A percentile compares a stretch with the other conserved stretches of the same genome.
These are phyloP conservation scores for Pyricularia sp. DNA, from an alignment of 2,329 filamentous ascomycete species.

Conservation along the genomic window DNA sequence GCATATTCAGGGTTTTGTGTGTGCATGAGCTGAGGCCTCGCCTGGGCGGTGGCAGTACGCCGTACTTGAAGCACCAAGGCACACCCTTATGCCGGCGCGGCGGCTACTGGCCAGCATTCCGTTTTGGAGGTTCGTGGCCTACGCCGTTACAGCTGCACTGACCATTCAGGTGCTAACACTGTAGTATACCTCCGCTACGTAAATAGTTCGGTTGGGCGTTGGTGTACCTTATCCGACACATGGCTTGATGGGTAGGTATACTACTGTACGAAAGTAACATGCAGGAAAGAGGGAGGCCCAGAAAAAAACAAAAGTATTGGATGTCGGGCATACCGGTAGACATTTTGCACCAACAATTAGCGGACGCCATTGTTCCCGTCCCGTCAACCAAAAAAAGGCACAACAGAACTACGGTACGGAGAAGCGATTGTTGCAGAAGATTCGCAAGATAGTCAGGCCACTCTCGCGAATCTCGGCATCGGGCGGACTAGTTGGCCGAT, in stretches of 20 bases:
- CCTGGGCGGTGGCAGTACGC: neutral
- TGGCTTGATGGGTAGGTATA: neutral
- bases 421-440: neutral
- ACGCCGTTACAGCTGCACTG: neutral
- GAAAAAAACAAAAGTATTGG: too few relatives aligned
- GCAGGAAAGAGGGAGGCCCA: neutral
- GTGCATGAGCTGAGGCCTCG: neutral
- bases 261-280: neutral
- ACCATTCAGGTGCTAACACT: neutral
- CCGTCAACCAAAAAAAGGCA: neutral
- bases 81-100: neutral
- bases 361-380: too few relatives aligned
- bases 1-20: neutral
- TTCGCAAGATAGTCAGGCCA: neutral
- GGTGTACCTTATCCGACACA: neutral
- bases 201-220: neutral
- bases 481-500: neutral
- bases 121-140: neutral
- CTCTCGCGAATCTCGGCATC: neutral
- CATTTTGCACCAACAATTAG: too few relatives aligned
- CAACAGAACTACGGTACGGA: neutral
- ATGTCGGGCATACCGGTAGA: too few relatives aligned
- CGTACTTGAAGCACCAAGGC: neutral
- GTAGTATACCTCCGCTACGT: neutral
- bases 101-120: neutral